Conservation (phyloP, 139 green algal genomes). For the Picochlorum sp. region DNA sequence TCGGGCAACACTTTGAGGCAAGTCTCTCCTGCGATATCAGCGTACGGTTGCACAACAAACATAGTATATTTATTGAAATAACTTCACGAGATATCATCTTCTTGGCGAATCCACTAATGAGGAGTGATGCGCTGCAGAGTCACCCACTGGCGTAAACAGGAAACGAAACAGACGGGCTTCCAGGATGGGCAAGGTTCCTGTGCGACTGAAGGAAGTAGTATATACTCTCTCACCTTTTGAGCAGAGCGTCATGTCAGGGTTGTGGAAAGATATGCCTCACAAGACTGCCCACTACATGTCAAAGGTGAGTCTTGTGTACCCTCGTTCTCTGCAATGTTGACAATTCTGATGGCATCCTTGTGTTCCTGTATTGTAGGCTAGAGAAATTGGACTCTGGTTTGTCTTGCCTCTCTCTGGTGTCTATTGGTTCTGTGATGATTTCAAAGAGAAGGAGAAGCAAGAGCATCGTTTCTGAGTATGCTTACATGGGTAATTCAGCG, state of each 20-base stretch:
- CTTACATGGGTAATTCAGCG: neutral
- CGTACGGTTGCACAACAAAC: too few species aligned
- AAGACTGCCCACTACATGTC: constrained; percentile 35
- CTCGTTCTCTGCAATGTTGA: too few species aligned
- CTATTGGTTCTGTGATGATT: constrained; percentile 25
- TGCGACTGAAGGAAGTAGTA: constrained; percentile 75
- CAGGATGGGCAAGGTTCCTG: constrained; percentile 39
- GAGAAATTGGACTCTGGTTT: constrained; percentile 18
- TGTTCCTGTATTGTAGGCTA: constrained; percentile 10
- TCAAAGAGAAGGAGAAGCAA: constrained; percentile 68
- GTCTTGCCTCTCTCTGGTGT: constrained; percentile 20
- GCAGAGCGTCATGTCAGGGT: constrained; percentile 56
- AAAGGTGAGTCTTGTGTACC: constrained; percentile 6
- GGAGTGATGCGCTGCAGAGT: too few species aligned
- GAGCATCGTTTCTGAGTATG: constrained; percentile 53
- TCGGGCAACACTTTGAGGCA: too few species aligned
- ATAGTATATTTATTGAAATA: too few species aligned
- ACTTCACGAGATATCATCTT: too few species aligned
- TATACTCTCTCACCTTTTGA: constrained; percentile 84
- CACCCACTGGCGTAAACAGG: too few species aligned
- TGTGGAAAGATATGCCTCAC: constrained; percentile 63
- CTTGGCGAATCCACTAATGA: too few species aligned
- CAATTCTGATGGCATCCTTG: too few species aligned
- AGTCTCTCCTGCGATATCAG: too few species aligned
- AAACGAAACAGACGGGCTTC: too few species aligned